A percentile compares a stretch with the other conserved stretches of the same genome.
phyloP scores from a whole-genome alignment of 495 filamentous ascomycete genomes.

The Rhypophila decipiens region DNA sequence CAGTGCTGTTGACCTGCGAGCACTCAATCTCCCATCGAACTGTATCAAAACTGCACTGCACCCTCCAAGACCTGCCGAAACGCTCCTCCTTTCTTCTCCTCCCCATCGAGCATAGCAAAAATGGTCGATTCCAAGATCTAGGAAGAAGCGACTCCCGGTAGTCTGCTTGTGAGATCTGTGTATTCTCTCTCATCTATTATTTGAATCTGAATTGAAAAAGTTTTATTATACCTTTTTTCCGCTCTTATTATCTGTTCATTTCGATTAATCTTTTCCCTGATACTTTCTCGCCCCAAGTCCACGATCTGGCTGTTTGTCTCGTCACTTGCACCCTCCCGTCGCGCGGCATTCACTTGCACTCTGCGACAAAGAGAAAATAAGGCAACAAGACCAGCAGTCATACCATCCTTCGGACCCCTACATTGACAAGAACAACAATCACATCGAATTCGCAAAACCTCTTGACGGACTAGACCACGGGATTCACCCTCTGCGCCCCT shows the following conservation, averaged over 20 bases:
- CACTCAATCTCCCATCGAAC: too few relatives aligned
- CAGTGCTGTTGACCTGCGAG: too few relatives aligned
- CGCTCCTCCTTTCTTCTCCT: slow-evolving; percentile 24
- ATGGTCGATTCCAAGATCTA: slow-evolving; percentile 45
- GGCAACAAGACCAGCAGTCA: slow-evolving; percentile 16
- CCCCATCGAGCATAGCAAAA: slow-evolving; percentile 39
- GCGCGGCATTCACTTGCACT: slow-evolving; percentile 45
- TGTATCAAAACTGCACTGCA: slow-evolving; percentile 43
- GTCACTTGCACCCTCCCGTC: slow-evolving; percentile 24
- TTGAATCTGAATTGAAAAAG: too few relatives aligned
- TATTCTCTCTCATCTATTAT: slow-evolving; percentile 17
- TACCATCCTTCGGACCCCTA: too few relatives aligned
- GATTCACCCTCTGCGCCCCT: slow-evolving; percentile 1
- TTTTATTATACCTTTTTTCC: too few relatives aligned
- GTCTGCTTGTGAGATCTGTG: slow-evolving; percentile 40
- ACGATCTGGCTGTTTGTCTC: slow-evolving; percentile 24
- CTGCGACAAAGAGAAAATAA: slow-evolving; percentile 33
- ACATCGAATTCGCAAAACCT: slow-evolving; percentile 4
- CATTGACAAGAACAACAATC: too few relatives aligned
- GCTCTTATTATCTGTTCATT: slow-evolving; percentile 8
- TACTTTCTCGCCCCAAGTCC: slow-evolving; percentile 14
- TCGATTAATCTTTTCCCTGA: slow-evolving; percentile 7
- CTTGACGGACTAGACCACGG: background rate
- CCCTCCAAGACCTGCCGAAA: slow-evolving; percentile 29
- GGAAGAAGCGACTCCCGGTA: slow-evolving; percentile 41